Base-by-base conservation (phyloP, 2,329 filamentous ascomycete species). In the Stylonectria norvegica region DNA sequence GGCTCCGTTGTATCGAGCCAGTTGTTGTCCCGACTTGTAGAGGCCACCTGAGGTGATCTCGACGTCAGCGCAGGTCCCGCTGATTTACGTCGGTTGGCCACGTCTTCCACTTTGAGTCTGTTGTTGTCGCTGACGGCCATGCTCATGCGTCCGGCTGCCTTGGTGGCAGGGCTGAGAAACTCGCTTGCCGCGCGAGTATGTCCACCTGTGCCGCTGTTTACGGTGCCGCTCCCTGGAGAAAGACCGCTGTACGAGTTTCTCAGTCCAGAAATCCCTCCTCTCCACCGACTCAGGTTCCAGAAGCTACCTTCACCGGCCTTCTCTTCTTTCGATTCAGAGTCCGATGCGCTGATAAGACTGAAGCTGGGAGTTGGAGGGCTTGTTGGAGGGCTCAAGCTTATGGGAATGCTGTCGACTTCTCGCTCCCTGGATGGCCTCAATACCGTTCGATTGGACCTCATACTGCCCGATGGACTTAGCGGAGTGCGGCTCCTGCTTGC, bases 281-380 rank as follows among this genome's bases (percentile, higher is more conserved):
- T 70, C 78, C 76, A 81, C 16, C 73, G 67, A 23, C 69, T 71
- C 15, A 78, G 55, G 44, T 76, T 80, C 78, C 78, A 82, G 55
- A 82, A 81, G 8, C 71, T 17, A 49, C 63, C 58, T 6, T 68
- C 64, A n/a, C n/a, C n/a, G 3, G 65, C 67, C 4, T 68, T 69
- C 4, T 71, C 68, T 18, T 67, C 64, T 5, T 64, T 62, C 8
- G 67, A 57, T 12, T 69, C 60, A 1, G 58, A 47, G 12, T 62
- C 61, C 5, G 57, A 53, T 5, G 56, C 55, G 23, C 57, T 63
- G 5, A 64, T 62, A 18, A 79, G 66, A 5, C 68, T 75, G 54
- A 81, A 80, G 43, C 76, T 76, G 2, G 78, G 78, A 1, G 73
- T 73, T 1, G 76, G 77, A 0, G 72, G 74, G 3, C 66, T 56